Evolutionary conservation across 2,329 filamentous ascomycete species (phyloP), one percentile per base, ranked within the genome.

Genomic region (Lasiodiplodia gonubiensis): DNA sequence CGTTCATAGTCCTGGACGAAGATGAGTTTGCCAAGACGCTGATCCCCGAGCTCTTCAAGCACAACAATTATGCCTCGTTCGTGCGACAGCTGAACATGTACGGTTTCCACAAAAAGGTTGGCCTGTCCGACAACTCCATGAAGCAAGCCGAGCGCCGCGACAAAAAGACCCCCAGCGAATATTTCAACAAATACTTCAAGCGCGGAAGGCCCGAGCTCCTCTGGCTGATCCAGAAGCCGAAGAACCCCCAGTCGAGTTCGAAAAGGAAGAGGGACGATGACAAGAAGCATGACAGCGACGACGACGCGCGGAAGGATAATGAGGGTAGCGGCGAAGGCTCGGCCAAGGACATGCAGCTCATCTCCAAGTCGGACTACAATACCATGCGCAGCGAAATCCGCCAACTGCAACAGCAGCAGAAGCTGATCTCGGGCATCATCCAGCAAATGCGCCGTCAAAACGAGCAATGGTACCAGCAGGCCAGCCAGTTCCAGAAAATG

Each of bases 121-220:
- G 84, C n/a, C 85, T 99, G 21, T 97, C 94, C 4, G 95, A 99
- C 79, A 97, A 97, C 76, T 97, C 94, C 0, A 96, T 99, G 91
- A 92, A 95, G 72, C 94, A 96, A 6, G 97, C 94, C 76, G 95
- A 98, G 81, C 90, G 94, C 69, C 97, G 97, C 78, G 94, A 94
- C 77, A 99, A 99, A 82, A 99, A 99, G 82, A 97, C 93, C 68
- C 95, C 95, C 0, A 98, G 94, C 85, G 95, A 98, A 84, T 99
- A 99, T 78, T 94, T 92, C 72, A 97, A 99, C 78, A 93, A 93
- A 11, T 99, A 94, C 81, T 99, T 99, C 81, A 92, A 93, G 73
- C 91, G 93, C 54, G 94, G 94, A 4, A 90, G 97, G 71, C 94
- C 94, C 4, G 96, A 97, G 77, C 83, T 99, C 57, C 83, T 97